These are phyloP conservation scores for Madurella mycetomatis DNA, from an alignment of 2,329 filamentous ascomycete genomes.

Conservation along the genomic window DNA sequence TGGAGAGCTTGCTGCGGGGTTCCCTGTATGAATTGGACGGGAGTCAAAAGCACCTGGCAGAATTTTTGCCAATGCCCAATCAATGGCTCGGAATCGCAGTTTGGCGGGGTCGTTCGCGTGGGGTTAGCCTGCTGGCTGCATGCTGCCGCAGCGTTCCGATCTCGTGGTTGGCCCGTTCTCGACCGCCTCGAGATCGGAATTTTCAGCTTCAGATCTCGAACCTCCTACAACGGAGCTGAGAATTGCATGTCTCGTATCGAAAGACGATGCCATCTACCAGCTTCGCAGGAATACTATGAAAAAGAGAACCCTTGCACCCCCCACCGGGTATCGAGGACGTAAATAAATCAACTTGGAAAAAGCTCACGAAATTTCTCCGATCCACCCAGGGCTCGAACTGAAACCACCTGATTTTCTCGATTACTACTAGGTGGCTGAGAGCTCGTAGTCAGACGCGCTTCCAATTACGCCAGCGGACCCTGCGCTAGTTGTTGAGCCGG, in stretches of 20 bases:
- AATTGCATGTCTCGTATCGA: neutral
- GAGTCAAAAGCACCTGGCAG: neutral
- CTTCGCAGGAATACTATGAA: neutral
- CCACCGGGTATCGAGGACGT: neutral
- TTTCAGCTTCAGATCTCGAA: slow-evolving; percentile 14
- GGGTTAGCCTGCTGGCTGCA: neutral
- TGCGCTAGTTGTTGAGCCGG: slow-evolving; percentile 1
- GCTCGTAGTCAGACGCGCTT: slow-evolving; percentile 22
- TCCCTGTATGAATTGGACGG: slow-evolving; percentile 1
- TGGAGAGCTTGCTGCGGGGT: slow-evolving; percentile 13
- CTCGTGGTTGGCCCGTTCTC: slow-evolving; percentile 3
- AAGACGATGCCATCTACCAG: neutral
- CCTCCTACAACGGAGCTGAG: slow-evolving; percentile 1
- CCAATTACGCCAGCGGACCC: slow-evolving; percentile 21
- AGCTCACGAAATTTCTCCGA: slow-evolving; percentile 9
- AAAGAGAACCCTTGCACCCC: neutral
- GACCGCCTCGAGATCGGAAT: slow-evolving; percentile 16
- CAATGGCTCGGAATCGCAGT: neutral
- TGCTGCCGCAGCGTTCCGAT: slow-evolving; percentile 2
- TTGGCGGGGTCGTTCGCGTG: slow-evolving; percentile 13
- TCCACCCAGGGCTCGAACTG: slow-evolving; percentile 22
- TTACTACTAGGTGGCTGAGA: neutral
- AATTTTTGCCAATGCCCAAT: slow-evolving; percentile 21
- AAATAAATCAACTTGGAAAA: slow-evolving; percentile 18
- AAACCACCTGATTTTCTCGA: slow-evolving; percentile 16